These are phyloP conservation scores for Verticillium isaacii DNA, from an alignment of 2,329 filamentous ascomycete species.

Conservation along the genomic window DNA sequence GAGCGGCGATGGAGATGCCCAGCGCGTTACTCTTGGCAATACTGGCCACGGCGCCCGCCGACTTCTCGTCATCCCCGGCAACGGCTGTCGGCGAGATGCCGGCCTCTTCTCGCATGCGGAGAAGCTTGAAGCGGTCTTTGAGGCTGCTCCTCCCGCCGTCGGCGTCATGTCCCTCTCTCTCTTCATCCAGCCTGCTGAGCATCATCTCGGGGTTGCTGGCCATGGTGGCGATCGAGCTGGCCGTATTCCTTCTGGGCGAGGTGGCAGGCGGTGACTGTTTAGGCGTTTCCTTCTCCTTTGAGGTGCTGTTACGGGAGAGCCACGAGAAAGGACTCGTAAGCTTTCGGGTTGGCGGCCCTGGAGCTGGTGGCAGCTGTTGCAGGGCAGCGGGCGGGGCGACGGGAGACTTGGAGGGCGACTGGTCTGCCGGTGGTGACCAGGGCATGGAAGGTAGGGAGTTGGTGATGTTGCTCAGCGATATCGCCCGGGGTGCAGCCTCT, in stretches of 20 bases:
- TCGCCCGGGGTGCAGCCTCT: slow-evolving; percentile 44
- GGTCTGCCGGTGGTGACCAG: slow-evolving; percentile 58
- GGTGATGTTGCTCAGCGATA: slow-evolving; percentile 66
- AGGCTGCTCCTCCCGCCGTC: slow-evolving; percentile 57
- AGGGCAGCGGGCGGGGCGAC: slow-evolving; percentile 24
- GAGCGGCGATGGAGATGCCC: slow-evolving; percentile 13
- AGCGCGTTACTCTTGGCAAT: slow-evolving; percentile 1
- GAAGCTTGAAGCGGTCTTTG: slow-evolving; percentile 72
- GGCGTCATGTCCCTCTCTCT: slow-evolving; percentile 46
- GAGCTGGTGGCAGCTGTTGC: slow-evolving; percentile 23
- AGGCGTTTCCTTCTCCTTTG: slow-evolving; percentile 48
- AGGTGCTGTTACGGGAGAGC: slow-evolving; percentile 65
- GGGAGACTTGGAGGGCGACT: slow-evolving; percentile 41
- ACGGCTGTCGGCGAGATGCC: slow-evolving; percentile 42
- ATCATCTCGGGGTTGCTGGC: slow-evolving; percentile 79
- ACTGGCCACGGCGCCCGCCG: slow-evolving; percentile 21
- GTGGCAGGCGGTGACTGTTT: slow-evolving; percentile 46
- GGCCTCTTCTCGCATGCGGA: slow-evolving; percentile 71
- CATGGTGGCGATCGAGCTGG: slow-evolving; percentile 72
- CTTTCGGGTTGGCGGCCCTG: slow-evolving; percentile 54
- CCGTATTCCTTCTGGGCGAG: slow-evolving; percentile 63
- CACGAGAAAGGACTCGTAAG: slow-evolving; percentile 85
- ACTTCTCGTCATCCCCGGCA: slow-evolving; percentile 50
- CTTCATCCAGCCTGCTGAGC: slow-evolving; percentile 72
- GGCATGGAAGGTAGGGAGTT: slow-evolving; percentile 68